Percentiles rank a stretch among this genome's conserved stretches.
Evolutionary conservation across 345 rosid species (phyloP).

Genomic region (Cardamine occulta): DNA sequence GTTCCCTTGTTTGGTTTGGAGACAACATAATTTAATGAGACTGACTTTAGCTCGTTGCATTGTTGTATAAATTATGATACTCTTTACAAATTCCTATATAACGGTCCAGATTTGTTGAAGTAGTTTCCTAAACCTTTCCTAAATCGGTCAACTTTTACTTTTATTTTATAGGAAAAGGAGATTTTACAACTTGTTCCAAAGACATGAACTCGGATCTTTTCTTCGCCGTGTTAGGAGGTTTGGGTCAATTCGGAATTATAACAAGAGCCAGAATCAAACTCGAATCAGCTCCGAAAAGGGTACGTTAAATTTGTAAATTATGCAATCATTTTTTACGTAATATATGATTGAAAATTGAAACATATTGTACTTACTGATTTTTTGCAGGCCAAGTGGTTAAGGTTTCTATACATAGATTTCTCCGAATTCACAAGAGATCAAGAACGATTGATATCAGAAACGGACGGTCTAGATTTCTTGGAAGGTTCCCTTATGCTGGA

Average conservation of each 20-base stretch:
- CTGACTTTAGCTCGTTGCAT: constrained; percentile 12
- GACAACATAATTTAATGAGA: constrained; percentile 27
- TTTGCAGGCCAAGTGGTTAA: constrained; percentile 68
- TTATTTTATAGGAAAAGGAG: constrained; percentile 61
- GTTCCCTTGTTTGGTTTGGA: constrained; percentile 35
- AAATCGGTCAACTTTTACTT: background rate
- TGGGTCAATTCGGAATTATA: constrained; percentile 84
- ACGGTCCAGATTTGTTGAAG: constrained; percentile 1
- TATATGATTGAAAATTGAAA: background rate
- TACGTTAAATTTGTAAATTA: constrained; percentile 27
- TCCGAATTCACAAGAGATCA: constrained; percentile 64
- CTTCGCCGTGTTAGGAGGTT: constrained; percentile 71
- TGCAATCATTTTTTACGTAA: background rate
- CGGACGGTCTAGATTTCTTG: constrained; percentile 55
- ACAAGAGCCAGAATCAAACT: constrained; percentile 74
- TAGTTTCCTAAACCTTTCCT: constrained; percentile 3
- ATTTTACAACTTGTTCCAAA: constrained; percentile 62
- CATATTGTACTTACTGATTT: background rate
- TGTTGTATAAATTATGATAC: background rate
- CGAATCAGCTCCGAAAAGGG: constrained; percentile 62
- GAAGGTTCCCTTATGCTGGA: constrained; percentile 69
- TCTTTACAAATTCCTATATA: background rate
- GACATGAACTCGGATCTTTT: constrained; percentile 63
- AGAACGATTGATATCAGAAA: constrained; percentile 63
- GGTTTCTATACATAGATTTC: constrained; percentile 72